These are phyloP conservation scores for Myochromella boudieri DNA, from an alignment of 768 basidiomycete genomes.

Conservation along the genomic window DNA sequence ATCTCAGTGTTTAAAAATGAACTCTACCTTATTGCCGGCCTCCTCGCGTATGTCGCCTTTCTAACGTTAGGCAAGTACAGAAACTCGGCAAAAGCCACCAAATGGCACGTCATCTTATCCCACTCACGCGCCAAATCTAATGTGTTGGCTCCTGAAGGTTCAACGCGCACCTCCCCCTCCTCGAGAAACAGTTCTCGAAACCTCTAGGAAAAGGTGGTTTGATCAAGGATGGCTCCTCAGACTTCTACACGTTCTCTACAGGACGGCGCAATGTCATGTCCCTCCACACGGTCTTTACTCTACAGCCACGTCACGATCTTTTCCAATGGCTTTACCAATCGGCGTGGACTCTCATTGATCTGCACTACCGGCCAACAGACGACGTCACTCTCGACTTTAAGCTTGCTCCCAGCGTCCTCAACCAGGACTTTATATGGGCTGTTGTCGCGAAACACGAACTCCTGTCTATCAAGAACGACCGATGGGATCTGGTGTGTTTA, in stretches of 20 bases:
- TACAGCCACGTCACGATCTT: constrained; percentile 84
- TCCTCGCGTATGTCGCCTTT: constrained; percentile 57
- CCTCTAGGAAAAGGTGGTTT: constrained; percentile 54
- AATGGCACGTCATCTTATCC: constrained; percentile 53
- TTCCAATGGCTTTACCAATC: constrained; percentile 64
- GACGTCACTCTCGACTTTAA: constrained; percentile 79
- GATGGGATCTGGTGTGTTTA: constrained; percentile 86
- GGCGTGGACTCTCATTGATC: constrained; percentile 65
- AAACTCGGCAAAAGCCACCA: constrained; percentile 61
- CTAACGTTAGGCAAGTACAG: constrained; percentile 58
- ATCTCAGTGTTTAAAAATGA: constrained; percentile 66
- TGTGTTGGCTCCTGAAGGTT: constrained; percentile 44
- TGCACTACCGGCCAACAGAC: constrained; percentile 71
- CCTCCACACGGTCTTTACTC: constrained; percentile 75
- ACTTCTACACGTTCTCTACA: constrained; percentile 86
- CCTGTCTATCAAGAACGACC: constrained; percentile 58
- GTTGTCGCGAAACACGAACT: constrained; percentile 81
- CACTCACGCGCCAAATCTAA: constrained; percentile 12
- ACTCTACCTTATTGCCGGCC: constrained; percentile 46
- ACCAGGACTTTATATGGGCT: constrained; percentile 79
- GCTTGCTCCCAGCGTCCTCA: constrained; percentile 48
- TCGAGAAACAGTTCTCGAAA: constrained; percentile 73
- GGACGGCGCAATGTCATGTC: constrained; percentile 77
- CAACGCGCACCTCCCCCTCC: constrained; percentile 54
- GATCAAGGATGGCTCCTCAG: constrained; percentile 68